Percentiles rank a stretch among this genome's conserved stretches.
These are phyloP conservation scores for Sugiyamaella japonica DNA, from an alignment of 1,139 yeast species.

Conservation along the genomic window DNA sequence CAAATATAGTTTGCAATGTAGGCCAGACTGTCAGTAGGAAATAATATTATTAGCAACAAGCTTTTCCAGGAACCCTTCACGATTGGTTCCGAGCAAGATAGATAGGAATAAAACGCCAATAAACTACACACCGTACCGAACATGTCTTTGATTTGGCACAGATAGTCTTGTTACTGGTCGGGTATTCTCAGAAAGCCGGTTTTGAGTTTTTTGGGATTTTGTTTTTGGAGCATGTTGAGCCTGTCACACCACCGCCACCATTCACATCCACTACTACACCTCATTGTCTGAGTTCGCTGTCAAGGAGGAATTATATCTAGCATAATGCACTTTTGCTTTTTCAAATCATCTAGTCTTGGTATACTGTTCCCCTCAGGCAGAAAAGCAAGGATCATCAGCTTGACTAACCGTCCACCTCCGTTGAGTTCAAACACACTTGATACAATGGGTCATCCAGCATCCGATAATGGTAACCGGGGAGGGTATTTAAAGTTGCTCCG, in stretches of 20 bases:
- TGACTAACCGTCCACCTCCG: not conserved
- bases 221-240: not conserved
- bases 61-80: not conserved
- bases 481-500: slow-evolving; percentile 6
- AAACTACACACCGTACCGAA: no score
- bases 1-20: not conserved
- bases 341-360: not conserved
- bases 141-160: no score
- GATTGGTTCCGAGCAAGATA: no score
- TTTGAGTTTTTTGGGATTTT: not conserved
- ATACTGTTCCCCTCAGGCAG: slow-evolving; percentile 1
- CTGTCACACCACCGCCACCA: not conserved
- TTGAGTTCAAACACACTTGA: not conserved
- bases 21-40: not conserved
- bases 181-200: no score
- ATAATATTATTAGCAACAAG: no score
- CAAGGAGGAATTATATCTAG: slow-evolving; percentile 5
- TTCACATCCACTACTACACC: not conserved
- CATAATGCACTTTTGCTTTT: slow-evolving; percentile 4
- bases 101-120: no score
- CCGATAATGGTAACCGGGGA: not conserved
- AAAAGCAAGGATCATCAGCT: slow-evolving; percentile 4
- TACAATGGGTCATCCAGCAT: not conserved
- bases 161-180: no score
- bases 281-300: not conserved